Percentiles rank a stretch among this genome's conserved stretches.
Evolutionary conservation across 441 rosid genomes (phyloP).

Genomic region (Mallotus japonicus): DNA sequence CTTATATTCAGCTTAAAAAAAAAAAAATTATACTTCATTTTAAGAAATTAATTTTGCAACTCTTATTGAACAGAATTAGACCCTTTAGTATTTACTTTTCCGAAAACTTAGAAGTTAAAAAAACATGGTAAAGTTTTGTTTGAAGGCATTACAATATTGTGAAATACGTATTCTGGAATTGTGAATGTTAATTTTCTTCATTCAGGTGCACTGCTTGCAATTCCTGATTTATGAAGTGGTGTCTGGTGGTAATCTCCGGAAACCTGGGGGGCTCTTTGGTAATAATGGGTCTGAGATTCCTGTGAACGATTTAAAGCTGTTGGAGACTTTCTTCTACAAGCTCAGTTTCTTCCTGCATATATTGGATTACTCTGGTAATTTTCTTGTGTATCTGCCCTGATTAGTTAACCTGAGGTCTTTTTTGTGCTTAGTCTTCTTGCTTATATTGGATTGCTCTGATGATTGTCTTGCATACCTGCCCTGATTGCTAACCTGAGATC

Average conservation of each 20-base stretch:
- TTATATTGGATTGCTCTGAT: conserved; percentile 95
- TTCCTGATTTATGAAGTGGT: conserved; percentile 97
- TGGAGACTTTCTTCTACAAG: conserved; percentile 98
- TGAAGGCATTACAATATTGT: background rate
- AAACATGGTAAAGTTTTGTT: background rate
- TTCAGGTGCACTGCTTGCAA: conserved; percentile 96
- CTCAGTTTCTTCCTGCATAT: conserved; percentile 97
- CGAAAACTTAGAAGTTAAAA: background rate
- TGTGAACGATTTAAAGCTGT: conserved; percentile 83
- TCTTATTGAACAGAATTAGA: background rate
- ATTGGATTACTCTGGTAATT: conserved; percentile 88
- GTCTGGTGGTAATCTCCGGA: conserved; percentile 99
- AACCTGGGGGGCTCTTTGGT: conserved; percentile 98
- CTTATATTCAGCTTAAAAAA: background rate
- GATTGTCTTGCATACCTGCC: conserved; percentile 24
- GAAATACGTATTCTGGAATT: background rate
- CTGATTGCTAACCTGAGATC: conserved; percentile 6
- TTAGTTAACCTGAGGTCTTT: background rate
- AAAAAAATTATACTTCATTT: background rate
- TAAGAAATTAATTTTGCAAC: background rate
- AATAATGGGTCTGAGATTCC: conserved; percentile 99
- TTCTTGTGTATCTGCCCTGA: conserved; percentile 22
- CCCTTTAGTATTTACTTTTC: background rate
- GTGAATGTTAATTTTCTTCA: conserved; percentile 16
- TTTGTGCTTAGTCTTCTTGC: conserved; percentile 55